Conservation (phyloP, 2,329 filamentous ascomycete species). For the Penicillium sp. region DNA sequence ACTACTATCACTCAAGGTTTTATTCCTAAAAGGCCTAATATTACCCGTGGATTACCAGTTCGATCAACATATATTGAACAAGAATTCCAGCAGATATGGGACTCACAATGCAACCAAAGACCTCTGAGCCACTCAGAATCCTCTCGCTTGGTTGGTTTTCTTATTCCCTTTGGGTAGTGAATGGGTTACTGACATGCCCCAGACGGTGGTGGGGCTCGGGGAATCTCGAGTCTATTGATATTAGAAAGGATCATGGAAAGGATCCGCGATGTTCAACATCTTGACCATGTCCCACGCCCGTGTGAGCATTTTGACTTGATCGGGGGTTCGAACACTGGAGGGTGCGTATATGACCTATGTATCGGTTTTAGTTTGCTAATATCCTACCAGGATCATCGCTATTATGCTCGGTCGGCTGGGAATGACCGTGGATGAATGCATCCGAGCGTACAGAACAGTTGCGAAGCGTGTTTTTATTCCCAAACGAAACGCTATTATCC, state of each 20-base stretch:
- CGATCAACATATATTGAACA: not conserved
- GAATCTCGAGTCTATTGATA: not conserved
- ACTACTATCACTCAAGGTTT: not conserved
- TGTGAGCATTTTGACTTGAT: slow-evolving; percentile 1
- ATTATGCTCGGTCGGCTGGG: not conserved
- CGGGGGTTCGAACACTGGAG: not conserved
- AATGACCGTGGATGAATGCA: slow-evolving; percentile 4
- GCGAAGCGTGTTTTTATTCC: not conserved
- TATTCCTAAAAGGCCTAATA: no score
- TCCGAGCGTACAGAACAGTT: not conserved
- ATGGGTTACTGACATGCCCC: not conserved
- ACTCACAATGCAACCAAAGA: not conserved
- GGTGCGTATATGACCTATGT: not conserved
- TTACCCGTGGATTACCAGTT: no score
- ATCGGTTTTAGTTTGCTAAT: not conserved
- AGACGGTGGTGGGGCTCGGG: slow-evolving; percentile 1
- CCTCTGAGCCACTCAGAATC: not conserved
- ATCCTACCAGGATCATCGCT: not conserved
- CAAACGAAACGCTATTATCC: not conserved
- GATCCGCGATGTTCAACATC: not conserved
- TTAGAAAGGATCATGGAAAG: not conserved
- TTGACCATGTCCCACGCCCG: not conserved
- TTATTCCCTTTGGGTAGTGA: not conserved
- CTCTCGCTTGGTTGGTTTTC: not conserved
- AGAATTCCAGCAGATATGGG: not conserved